A percentile compares a stretch with the other conserved stretches of the same genome.
phyloP scores from a whole-genome alignment of 495 filamentous ascomycete species.

The Daldinia vernicosa region DNA sequence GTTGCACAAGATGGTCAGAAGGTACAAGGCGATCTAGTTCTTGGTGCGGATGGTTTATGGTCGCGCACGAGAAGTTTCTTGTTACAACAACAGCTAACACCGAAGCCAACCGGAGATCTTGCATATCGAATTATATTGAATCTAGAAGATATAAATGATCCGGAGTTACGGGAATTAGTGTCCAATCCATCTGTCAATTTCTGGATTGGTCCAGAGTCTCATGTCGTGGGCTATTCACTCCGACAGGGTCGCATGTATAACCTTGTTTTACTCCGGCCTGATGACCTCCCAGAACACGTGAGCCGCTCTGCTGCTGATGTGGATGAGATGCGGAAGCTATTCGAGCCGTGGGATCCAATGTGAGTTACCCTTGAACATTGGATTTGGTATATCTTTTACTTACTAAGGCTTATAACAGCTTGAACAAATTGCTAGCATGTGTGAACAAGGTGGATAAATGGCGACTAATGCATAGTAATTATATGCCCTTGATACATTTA shows the following conservation, averaged over 20 bases:
- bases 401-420: neutral
- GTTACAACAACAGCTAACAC: neutral
- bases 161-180: slow-evolving; percentile 51
- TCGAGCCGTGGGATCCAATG: slow-evolving; percentile 63
- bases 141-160: neutral
- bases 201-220: slow-evolving; percentile 70
- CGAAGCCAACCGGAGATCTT: neutral
- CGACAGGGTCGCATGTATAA: slow-evolving; percentile 63
- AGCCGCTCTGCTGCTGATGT: slow-evolving; percentile 54
- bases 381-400: neutral
- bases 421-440: slow-evolving; percentile 57
- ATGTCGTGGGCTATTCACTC: slow-evolving; percentile 67
- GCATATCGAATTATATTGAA: neutral
- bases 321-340: slow-evolving; percentile 60
- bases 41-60: neutral
- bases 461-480: slow-evolving; percentile 54
- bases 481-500: neutral
- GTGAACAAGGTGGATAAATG: slow-evolving; percentile 61
- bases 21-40: neutral
- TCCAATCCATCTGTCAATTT: slow-evolving; percentile 69
- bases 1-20: neutral
- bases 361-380: slow-evolving; percentile 3
- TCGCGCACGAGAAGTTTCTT: neutral
- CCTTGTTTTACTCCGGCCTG: slow-evolving; percentile 64
- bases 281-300: slow-evolving; percentile 59